Evolutionary conservation across 2,329 filamentous ascomycete genomes (phyloP), one percentile per base, ranked within the genome.

Genomic region (Penicillium sp.): DNA sequence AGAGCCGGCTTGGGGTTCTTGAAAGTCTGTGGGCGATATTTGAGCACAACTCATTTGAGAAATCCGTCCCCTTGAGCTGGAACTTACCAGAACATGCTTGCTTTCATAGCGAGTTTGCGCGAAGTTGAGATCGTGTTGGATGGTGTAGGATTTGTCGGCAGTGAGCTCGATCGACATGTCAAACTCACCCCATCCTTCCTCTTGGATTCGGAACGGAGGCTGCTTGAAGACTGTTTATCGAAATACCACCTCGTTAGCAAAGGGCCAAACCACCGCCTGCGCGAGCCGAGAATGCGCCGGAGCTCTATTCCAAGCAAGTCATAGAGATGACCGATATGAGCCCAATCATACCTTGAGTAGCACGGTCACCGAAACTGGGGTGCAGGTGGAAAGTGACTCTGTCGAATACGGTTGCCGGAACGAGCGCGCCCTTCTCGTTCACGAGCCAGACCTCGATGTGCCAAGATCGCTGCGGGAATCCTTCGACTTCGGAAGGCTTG

Each of bases 181-280:
- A 73, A 99, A 99, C 78, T 97, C 94, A 69, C 94, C 94, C 94
- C 94, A 99, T 64, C 94, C 94, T 77, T 97, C 90, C 76, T 99
- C 96, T 60, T 86, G 81, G 75, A 96, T 96, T 62, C 83, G 83
- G 79, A 97, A 99, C 0, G 94, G 94, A 0, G 92, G 85, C 61
- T 89, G 87, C 70, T 87, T 88, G 79, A 96, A 89, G 22, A 85
- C 90, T 94, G 34, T 54, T 48, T 29, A 13, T 29, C 8, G 24
- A 27, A 21, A 5, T 22, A 13, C 11, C 5, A 40, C 21, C 1
- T 2, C 13, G 42, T 45, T 29, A 43, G 31, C 34, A 48, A n/a
- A 38, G 16, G 31, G 22, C 31, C 34, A 16, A 36, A 47, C 29
- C 27, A 31, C 36, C n/a, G n/a, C 38, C 38, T 21, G 38, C 38